Base-by-base conservation (phyloP, 108 stramenopile species). In the Stephanodiscus triporus region DNA sequence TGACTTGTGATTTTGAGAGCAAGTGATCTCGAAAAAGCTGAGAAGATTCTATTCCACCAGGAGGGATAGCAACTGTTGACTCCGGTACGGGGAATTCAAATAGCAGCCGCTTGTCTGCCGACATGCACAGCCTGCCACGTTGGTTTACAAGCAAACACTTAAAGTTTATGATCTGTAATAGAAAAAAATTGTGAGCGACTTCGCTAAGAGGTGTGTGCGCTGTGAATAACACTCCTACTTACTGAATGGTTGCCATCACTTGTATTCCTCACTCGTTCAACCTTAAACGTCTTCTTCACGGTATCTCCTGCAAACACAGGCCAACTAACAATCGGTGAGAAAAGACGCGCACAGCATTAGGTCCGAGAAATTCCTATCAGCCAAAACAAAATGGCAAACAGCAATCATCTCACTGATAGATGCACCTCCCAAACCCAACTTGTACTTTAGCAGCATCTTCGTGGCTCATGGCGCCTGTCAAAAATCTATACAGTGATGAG, bases 261-360 rank as follows among this genome's bases (percentile, higher is more conserved):
- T 0, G 92, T 90, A 66, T 85, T 90, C 22, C 89, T 76, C 14
- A 95, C 81, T 24, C 75, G 82, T 65, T 84, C 67, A 36, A 95
- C 87, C 42, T 86, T 65, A 65, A 93, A 93, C 26, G 80, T 72
- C 79, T 95, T 95, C 9, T 76, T 83, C 42, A 93, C 90, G 0
- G 95, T 96, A 81, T 94, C 95, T 5, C 95, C 95, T 22, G 88
- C 78, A 67, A 95, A 95, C 0, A 82, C 88, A 6, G 95, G 95
- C 92, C 92, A 96, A 27, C 43, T 45, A 16, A 16, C 2, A 16
- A 3, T 16, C 14, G 16, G 2, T 16, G 2, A 45, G 43, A 45
- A 45, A 45, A 45, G 10, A 40, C 3, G 7, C 0, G 11, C 6
- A 11, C 4, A 40, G 3, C 9, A 11, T 40, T 40, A 40, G 40